Conservation (phyloP, 345 rosid species). For the Eucalyptus polyanthemos region DNA sequence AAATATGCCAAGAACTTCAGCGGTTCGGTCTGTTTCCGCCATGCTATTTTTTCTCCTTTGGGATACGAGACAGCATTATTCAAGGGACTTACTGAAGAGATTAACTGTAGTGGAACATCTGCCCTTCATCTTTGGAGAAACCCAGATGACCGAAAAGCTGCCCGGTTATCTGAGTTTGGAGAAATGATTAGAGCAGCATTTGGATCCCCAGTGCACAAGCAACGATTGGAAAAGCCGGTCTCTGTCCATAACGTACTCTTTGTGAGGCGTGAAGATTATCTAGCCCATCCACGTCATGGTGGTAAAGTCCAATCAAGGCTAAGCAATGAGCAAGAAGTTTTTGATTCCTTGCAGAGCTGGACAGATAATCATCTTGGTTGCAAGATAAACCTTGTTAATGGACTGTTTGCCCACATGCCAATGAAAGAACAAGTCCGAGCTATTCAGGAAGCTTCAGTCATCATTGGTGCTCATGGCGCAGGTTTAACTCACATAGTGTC, state of each 20-base stretch:
- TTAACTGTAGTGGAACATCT: constrained; percentile 55
- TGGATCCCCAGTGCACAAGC: constrained; percentile 50
- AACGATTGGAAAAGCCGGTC: constrained; percentile 29
- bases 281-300: constrained; percentile 85
- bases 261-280: constrained; percentile 85
- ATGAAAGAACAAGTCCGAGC: constrained; percentile 82
- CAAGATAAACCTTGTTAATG: constrained; percentile 69
- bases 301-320: constrained; percentile 85
- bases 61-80: constrained; percentile 83
- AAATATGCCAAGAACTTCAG: constrained; percentile 67
- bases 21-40: constrained; percentile 80
- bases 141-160: constrained; percentile 51
- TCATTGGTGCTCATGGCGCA: constrained; percentile 95
- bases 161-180: constrained; percentile 80
- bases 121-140: constrained; percentile 58
- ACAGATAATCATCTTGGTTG: constrained; percentile 36
- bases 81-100: constrained; percentile 53
- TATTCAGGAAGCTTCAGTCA: constrained; percentile 89
- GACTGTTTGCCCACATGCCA: constrained; percentile 82
- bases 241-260: constrained; percentile 58
- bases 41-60: constrained; percentile 64
- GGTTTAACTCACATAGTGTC: constrained; percentile 90
- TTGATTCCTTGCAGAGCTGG: constrained; percentile 56
- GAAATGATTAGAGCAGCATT: constrained; percentile 88
- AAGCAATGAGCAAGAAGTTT: constrained; percentile 74